Evolutionary conservation across 2,329 filamentous ascomycete species (phyloP).

Genomic region (Alternaria sp.): DNA sequence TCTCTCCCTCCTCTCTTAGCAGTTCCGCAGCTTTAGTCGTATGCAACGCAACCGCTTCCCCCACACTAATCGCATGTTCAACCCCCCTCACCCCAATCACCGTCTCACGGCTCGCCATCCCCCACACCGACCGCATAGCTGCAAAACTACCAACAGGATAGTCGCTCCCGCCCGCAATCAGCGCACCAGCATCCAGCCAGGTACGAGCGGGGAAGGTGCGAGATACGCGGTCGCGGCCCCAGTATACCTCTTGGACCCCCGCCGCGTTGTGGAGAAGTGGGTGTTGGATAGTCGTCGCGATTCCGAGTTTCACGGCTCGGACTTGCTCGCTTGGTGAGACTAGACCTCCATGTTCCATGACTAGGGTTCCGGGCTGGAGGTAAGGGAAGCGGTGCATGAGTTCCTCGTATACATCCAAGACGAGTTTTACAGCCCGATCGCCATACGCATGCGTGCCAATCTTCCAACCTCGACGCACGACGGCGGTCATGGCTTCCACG

Average conservation of each 20-base stretch:
- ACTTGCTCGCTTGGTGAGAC: rapidly evolving
- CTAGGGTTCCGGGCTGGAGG: rapidly evolving
- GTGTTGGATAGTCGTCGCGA: background rate
- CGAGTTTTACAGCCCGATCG: background rate
- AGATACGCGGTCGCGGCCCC: background rate
- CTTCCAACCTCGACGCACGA: background rate
- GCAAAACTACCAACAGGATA: background rate
- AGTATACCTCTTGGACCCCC: background rate
- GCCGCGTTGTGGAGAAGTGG: background rate
- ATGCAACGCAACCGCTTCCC: background rate
- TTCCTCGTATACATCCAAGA: background rate
- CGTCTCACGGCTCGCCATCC: background rate
- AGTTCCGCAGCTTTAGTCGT: background rate
- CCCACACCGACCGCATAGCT: background rate
- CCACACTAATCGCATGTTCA: background rate
- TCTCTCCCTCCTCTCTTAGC: background rate
- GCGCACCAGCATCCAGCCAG: background rate
- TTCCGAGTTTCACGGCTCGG: rapidly evolving
- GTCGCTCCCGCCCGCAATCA: background rate
- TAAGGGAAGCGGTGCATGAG: background rate
- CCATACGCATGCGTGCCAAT: background rate
- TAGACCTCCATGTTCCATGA: background rate
- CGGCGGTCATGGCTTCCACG: background rate
- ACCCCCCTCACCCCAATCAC: background rate
- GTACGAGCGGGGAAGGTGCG: background rate